phyloP scores from a whole-genome alignment of 2,329 filamentous ascomycete genomes.

The Colletotrichum sp. region DNA sequence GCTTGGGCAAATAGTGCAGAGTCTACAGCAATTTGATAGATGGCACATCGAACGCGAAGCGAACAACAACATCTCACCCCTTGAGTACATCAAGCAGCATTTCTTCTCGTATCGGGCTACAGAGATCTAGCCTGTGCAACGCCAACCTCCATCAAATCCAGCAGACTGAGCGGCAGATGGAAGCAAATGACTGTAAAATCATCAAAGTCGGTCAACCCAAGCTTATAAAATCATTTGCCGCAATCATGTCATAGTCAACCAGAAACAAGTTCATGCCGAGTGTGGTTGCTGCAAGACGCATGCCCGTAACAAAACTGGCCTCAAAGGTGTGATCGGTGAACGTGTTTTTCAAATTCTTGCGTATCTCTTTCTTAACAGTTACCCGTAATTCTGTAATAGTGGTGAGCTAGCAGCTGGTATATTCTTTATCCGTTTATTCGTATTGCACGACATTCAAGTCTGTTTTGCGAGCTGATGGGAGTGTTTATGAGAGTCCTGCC shows the following conservation, averaged over 20 bases:
- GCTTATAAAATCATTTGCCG: not conserved
- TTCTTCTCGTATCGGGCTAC: not conserved
- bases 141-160: not conserved
- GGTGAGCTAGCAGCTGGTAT: not conserved
- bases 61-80: not conserved
- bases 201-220: not conserved
- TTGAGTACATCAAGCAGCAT: not conserved
- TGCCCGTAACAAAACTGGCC: not conserved
- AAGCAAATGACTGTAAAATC: not conserved
- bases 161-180: not conserved
- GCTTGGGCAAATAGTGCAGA: not conserved
- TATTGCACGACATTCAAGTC: not conserved
- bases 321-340: not conserved
- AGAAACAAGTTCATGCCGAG: not conserved
- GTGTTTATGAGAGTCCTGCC: not conserved
- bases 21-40: not conserved
- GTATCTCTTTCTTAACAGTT: not conserved
- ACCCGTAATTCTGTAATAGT: not conserved
- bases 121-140: not conserved
- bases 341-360: not conserved
- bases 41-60: not conserved
- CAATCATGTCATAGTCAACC: not conserved
- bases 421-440: not conserved
- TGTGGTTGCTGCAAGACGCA: not conserved
- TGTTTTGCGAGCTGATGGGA: not conserved